phyloP scores from a whole-genome alignment of 2,329 filamentous ascomycete genomes.

The Scleromitrula shiraiana region DNA sequence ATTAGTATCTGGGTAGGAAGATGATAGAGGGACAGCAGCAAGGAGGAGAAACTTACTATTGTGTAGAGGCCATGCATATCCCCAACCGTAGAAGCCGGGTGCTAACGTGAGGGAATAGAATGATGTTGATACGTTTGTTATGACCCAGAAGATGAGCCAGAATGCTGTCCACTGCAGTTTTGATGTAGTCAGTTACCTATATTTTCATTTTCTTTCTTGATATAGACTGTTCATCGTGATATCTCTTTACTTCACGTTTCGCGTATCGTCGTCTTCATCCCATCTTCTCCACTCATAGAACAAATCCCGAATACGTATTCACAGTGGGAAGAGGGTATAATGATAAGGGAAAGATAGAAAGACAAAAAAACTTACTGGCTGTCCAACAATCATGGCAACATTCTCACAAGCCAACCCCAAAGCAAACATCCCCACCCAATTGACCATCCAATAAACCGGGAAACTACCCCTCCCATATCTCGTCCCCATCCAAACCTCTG shows the following conservation, averaged over 20 bases:
- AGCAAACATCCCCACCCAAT: constrained; percentile 55
- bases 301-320: no score
- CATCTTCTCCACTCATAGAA: no score
- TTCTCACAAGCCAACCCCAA: constrained; percentile 58
- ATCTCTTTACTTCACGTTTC: no score
- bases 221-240: no score
- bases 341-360: no score
- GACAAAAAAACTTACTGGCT: constrained; percentile 35
- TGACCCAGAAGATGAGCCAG: constrained; percentile 24
- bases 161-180: constrained; percentile 1
- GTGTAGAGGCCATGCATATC: constrained; percentile 57
- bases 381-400: constrained; percentile 53
- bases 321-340: no score
- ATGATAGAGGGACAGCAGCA: background rate
- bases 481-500: no score
- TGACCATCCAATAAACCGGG: constrained; percentile 55
- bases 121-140: constrained; percentile 52
- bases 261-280: no score
- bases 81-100: constrained; percentile 51
- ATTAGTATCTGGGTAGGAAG: background rate
- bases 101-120: constrained; percentile 54
- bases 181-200: background rate
- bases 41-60: constrained; percentile 35
- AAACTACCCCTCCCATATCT: constrained; percentile 52
- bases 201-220: no score